Percentiles rank a stretch among this genome's conserved stretches.
These are phyloP conservation scores for Craterostigma plantagineum DNA, from an alignment of 257 asterid genomes.

Conservation along the genomic window DNA sequence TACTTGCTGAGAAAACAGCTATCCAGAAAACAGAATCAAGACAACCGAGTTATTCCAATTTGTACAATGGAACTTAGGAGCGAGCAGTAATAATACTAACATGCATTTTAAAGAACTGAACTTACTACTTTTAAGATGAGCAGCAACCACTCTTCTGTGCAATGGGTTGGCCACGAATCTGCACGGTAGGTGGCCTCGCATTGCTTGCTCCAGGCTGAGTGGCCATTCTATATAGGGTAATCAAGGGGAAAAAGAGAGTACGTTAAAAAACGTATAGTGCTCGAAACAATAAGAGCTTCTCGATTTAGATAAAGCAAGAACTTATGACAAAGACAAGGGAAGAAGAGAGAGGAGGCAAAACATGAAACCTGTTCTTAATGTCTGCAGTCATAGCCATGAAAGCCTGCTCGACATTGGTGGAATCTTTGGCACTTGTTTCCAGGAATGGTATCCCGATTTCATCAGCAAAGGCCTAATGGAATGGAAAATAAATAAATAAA, in stretches of 20 bases:
- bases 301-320: too few relatives aligned
- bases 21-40: too few relatives aligned
- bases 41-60: too few relatives aligned
- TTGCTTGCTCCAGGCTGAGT: slow-evolving; percentile 40
- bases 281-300: slow-evolving; percentile 2
- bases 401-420: slow-evolving; percentile 70
- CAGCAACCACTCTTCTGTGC: slow-evolving; percentile 67
- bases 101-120: too few relatives aligned
- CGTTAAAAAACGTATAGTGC: too few relatives aligned
- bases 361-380: slow-evolving; percentile 58
- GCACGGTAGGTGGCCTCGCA: slow-evolving; percentile 52
- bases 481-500: slow-evolving; percentile 4
- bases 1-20: too few relatives aligned
- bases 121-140: slow-evolving; percentile 19
- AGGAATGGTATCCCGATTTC: slow-evolving; percentile 74
- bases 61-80: too few relatives aligned
- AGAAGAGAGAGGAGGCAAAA: too few relatives aligned
- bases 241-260: too few relatives aligned
- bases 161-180: slow-evolving; percentile 69
- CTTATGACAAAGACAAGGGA: neutral
- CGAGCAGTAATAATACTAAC: neutral
- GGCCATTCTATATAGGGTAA: slow-evolving; percentile 29
- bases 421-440: slow-evolving; percentile 69
- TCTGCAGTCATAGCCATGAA: slow-evolving; percentile 82
- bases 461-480: slow-evolving; percentile 56